Percentiles rank a stretch among this genome's conserved stretches.
These are phyloP conservation scores for Candida dendrica DNA, from an alignment of 805 yeast genomes.

Conservation along the genomic window DNA sequence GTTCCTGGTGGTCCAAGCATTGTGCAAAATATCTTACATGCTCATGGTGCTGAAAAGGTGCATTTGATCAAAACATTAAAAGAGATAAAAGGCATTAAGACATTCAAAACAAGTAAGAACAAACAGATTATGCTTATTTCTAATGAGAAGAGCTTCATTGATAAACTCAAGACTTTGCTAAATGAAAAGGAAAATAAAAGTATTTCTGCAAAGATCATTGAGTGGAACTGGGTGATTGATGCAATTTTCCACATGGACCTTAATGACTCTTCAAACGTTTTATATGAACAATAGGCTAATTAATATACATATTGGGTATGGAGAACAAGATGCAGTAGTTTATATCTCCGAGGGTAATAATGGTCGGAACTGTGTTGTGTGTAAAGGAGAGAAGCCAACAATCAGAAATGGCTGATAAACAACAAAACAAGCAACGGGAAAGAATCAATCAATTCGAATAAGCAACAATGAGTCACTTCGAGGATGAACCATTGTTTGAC, in stretches of 20 bases:
- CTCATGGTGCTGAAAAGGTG: conserved; percentile 46
- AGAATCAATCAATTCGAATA: neutral
- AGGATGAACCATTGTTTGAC: neutral
- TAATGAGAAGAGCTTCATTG: conserved; percentile 26
- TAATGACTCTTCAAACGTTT: conserved; percentile 5
- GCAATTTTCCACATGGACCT: conserved; percentile 43
- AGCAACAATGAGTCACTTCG: neutral
- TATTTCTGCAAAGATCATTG: conserved; percentile 29
- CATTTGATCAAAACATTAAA: conserved; percentile 20
- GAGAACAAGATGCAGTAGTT: too few relatives aligned
- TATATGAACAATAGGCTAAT: conserved; percentile 1
- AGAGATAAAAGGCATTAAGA: conserved; percentile 15
- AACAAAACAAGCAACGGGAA: too few relatives aligned
- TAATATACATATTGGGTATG: too few relatives aligned
- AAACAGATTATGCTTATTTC: conserved; percentile 22
- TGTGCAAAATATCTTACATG: conserved; percentile 46
- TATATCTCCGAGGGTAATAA: neutral
- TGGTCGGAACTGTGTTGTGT: neutral
- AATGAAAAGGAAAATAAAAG: conserved; percentile 15
- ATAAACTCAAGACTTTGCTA: conserved; percentile 21
- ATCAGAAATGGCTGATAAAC: neutral
- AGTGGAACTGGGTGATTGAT: conserved; percentile 61
- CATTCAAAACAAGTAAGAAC: conserved; percentile 9
- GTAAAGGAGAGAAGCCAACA: neutral
- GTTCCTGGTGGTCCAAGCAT: conserved; percentile 56